Percentiles rank a stretch among this genome's conserved stretches.
Conservation (phyloP, 2,329 filamentous ascomycete genomes). For the Ophiostoma piceae region DNA sequence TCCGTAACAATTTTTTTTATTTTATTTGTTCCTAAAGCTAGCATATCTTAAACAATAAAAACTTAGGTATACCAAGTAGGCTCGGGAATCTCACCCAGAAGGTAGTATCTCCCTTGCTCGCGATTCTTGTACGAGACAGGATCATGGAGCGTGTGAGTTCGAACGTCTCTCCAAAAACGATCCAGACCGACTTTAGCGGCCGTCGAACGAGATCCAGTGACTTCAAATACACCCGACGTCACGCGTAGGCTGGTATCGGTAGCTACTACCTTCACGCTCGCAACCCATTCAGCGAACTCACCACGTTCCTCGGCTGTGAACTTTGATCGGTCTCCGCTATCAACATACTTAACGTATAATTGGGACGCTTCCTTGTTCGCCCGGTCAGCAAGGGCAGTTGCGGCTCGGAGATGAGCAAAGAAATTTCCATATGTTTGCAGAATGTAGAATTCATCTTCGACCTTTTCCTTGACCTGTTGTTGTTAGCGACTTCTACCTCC, state of each 20-base stretch:
- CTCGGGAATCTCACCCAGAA: conserved; percentile 40
- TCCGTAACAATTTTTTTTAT: no score
- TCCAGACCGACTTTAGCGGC: conserved; percentile 56
- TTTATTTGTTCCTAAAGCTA: no score
- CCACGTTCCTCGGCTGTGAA: conserved; percentile 47
- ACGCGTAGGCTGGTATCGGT: conserved; percentile 51
- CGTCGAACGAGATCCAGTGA: conserved; percentile 56
- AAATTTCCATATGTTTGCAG: conserved; percentile 60
- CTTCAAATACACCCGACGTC: conserved; percentile 50
- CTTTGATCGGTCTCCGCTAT: conserved; percentile 34
- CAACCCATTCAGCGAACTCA: conserved; percentile 58
- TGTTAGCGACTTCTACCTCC: neutral
- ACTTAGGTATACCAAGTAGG: conserved; percentile 53
- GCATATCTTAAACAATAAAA: neutral
- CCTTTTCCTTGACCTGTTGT: conserved; percentile 43
- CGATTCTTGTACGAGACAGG: conserved; percentile 63
- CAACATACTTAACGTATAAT: conserved; percentile 42
- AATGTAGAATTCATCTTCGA: conserved; percentile 61
- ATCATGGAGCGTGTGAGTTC: conserved; percentile 51
- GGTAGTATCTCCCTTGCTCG: conserved; percentile 39
- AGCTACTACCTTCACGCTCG: conserved; percentile 55
- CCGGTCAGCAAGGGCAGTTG: conserved; percentile 54
- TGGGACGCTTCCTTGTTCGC: conserved; percentile 46
- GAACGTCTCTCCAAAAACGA: conserved; percentile 57
- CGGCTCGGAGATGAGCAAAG: conserved; percentile 56